Conservation (phyloP, 2,329 filamentous ascomycete species). For the Aspergillus luchuensis region DNA sequence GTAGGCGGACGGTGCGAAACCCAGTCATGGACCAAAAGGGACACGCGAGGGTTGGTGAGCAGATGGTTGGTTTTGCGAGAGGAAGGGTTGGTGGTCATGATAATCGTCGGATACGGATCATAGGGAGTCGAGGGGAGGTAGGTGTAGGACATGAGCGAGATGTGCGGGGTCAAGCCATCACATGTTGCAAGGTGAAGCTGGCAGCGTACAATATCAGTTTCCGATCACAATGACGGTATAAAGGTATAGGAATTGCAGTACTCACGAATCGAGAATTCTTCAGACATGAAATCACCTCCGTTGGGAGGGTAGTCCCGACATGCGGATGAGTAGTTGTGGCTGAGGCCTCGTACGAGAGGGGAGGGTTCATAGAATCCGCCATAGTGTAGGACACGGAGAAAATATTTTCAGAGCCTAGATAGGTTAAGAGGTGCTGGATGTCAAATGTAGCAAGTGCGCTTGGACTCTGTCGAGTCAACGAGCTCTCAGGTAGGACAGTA, state of each 20-base stretch:
- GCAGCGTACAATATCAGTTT: conserved; percentile 15
- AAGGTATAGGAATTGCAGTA: conserved; percentile 23
- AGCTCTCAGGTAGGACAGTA: background rate
- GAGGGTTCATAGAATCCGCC: conserved; percentile 59
- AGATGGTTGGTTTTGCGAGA: conserved; percentile 75
- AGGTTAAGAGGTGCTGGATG: background rate
- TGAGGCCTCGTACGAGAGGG: conserved; percentile 74
- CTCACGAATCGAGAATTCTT: conserved; percentile 92
- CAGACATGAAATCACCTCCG: conserved; percentile 85
- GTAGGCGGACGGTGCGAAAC: conserved; percentile 88
- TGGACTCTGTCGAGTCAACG: background rate
- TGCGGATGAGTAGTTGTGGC: conserved; percentile 72
- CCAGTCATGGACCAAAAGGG: conserved; percentile 97
- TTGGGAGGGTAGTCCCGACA: conserved; percentile 69
- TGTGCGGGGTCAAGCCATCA: conserved; percentile 78
- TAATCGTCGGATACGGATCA: conserved; percentile 74
- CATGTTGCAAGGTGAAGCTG: conserved; percentile 96
- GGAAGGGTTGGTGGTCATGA: conserved; percentile 86
- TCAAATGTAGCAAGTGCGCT: background rate
- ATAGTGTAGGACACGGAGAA: conserved; percentile 29
- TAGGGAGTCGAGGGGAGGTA: conserved; percentile 81
- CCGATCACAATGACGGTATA: conserved; percentile 10
- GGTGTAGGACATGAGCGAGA: conserved; percentile 99
- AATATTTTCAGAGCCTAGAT: background rate
- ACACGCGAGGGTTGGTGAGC: conserved; percentile 80